Conservation (phyloP, 2,329 filamentous ascomycete species). For the Botrytis paeoniae region DNA sequence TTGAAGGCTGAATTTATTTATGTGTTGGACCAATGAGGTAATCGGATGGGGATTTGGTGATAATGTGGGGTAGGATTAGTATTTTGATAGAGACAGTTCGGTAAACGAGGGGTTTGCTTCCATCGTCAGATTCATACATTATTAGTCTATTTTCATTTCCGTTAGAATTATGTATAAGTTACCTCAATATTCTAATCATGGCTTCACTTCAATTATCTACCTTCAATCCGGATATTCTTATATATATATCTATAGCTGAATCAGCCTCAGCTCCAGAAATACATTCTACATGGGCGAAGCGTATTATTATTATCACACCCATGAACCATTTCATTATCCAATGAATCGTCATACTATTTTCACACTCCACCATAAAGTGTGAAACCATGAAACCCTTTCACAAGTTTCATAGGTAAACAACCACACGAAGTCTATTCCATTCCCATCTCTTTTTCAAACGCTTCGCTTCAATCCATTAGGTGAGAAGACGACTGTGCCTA, state of each 20-base stretch:
- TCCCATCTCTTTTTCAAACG: background rate
- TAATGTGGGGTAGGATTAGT: background rate
- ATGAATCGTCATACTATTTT: background rate
- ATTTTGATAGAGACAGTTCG: background rate
- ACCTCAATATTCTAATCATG: background rate
- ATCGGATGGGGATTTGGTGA: background rate
- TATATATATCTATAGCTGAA: background rate
- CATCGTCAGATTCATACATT: background rate
- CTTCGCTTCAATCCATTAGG: background rate
- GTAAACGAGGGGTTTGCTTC: background rate
- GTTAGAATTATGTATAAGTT: background rate
- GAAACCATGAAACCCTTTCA: slow-evolving; percentile 15
- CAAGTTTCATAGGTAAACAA: slow-evolving; percentile 7
- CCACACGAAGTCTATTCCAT: background rate
- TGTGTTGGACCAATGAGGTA: slow-evolving; percentile 18
- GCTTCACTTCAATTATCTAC: background rate
- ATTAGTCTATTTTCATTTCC: background rate
- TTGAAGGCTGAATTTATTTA: slow-evolving; percentile 13
- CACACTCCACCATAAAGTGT: background rate
- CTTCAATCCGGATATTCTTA: background rate
- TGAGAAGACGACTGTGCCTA: background rate
- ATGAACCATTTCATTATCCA: background rate
- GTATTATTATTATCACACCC: slow-evolving; percentile 10
- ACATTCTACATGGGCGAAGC: background rate
- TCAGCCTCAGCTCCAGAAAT: slow-evolving; percentile 8